Evolutionary conservation across 2,329 filamentous ascomycete genomes (phyloP), one percentile per base, ranked within the genome.

Genomic region (Ceratocystis colombiana): DNA sequence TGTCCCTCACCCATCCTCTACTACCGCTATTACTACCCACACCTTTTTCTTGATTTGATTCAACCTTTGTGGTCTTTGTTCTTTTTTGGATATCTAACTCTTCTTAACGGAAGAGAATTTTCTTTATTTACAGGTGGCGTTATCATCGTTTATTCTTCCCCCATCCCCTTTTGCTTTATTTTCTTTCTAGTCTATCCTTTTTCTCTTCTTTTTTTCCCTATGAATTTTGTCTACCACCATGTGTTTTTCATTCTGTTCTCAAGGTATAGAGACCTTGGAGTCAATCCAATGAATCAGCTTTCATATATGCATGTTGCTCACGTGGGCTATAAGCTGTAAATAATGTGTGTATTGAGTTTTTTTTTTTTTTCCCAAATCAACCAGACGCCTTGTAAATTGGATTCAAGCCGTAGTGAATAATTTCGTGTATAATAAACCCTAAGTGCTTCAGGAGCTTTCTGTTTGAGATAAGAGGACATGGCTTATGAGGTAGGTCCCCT

Each of bases 91-190:
- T 67, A 67, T 67, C 65, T 67, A 61, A 57, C 62, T 64, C 61
- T 67, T 53, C 30, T 62, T 61, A 30, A 22, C 33, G 8, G 57
- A 37, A 33, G 46, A 59, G n/a, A 44, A 45, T 41, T 65, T 67
- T 67, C 65, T 65, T 64, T 37, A 37, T 65, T 59, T 67, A 65
- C 48, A 65, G 66, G 66, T 48, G 66, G 66, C 66, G 66, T 67
- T 67, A 67, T 64, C 44, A 62, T 62, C 44, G 20, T 37, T 59
- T 64, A 45, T 46, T 64, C 64, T 62, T 6, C 25, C 30, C 12
- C 45, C 57, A 22, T 33, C 45, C 57, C 55, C 62, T 22, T 67
- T 65, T 61, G 30, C 22, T 65, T 64, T 64, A 57, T 61, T 33
- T 64, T 46, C 53, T 22, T 63, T 64, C 62, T 65, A 66, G 59